Base-by-base conservation (phyloP, 352 stramenopile species). In the Phytophthora vignae region DNA sequence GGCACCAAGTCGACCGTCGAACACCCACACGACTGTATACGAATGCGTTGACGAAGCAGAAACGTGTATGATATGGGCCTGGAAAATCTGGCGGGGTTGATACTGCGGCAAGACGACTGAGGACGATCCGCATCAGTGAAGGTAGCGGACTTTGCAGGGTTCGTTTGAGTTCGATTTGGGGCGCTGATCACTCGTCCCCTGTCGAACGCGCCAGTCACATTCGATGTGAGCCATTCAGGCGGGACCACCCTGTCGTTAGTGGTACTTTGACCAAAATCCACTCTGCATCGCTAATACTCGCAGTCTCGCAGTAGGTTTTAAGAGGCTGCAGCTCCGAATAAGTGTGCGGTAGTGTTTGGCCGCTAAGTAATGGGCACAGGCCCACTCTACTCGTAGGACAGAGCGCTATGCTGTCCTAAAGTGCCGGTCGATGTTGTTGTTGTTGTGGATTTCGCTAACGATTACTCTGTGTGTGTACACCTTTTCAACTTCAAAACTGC, bases 81-180 rank as follows among this genome's bases (percentile, higher is more conserved):
- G 61, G 36, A 55, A 69, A 60, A 67, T 63, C 56, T 71, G 55
- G 55, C 48, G 49, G 27, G 25, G 60, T 67, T 67, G 33, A 53
- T 54, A 2, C 60, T 17, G 52, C 52, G 56, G 21, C 21, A 10
- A n/a, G 27, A 14, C 33, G 14, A 50, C n/a, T 14, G 4, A 50
- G 42, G 42, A 50, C 42, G 42, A 29, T 27, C 9, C 46, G 8
- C 42, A 50, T 50, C 9, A 14, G 6, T 11, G 15, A 19, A 3
- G 40, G 40, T 48, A 15, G 15, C 11, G 5, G 6, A 15, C 11
- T 25, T 15, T 4, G 46, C 8, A 15, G n/a, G 25, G 46, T 4
- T 53, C 9, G 15, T 53, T 53, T n/a, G 46, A 53, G 17, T 53
- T 53, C 46, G 46, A 27, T 50, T 29, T 21, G 4, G 42, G 14